Conservation (phyloP, 768 basidiomycete species). For the Calvatia gigantea region DNA sequence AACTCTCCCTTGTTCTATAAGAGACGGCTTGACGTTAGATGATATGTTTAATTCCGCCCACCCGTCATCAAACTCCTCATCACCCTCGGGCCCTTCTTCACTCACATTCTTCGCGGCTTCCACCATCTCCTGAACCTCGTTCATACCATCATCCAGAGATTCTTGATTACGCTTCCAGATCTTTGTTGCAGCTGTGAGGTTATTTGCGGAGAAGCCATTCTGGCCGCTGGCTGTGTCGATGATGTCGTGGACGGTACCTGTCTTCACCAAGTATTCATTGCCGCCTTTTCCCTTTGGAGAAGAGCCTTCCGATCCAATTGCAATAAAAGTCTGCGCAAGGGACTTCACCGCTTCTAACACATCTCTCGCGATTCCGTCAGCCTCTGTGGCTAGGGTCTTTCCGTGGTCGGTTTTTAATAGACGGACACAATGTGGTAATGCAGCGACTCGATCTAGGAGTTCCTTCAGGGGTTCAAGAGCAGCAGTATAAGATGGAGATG, state of each 20-base stretch:
- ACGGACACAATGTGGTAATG: slow-evolving; percentile 46
- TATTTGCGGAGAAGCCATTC: slow-evolving; percentile 51
- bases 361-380: slow-evolving; percentile 32
- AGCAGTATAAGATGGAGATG: slow-evolving; percentile 48
- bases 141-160: slow-evolving; percentile 57
- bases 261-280: slow-evolving; percentile 53
- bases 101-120: slow-evolving; percentile 34
- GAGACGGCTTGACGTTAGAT: slow-evolving; percentile 40
- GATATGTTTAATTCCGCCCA: slow-evolving; percentile 64
- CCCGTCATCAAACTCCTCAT: slow-evolving; percentile 45
- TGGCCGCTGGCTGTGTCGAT: slow-evolving; percentile 47
- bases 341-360: slow-evolving; percentile 41
- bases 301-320: not conserved
- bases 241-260: slow-evolving; percentile 59
- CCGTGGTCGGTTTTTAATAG: slow-evolving; percentile 46
- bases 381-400: slow-evolving; percentile 41
- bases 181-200: slow-evolving; percentile 53
- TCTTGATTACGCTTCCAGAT: slow-evolving; percentile 49
- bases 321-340: slow-evolving; percentile 41
- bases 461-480: slow-evolving; percentile 51
- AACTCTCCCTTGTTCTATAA: slow-evolving; percentile 50
- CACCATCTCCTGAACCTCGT: slow-evolving; percentile 52
- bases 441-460: slow-evolving; percentile 43
- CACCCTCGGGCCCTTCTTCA: slow-evolving; percentile 25
- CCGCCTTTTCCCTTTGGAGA: not conserved